Conservation (phyloP, 164 flowering plant genomes). For the Nelumbo lutea region DNA sequence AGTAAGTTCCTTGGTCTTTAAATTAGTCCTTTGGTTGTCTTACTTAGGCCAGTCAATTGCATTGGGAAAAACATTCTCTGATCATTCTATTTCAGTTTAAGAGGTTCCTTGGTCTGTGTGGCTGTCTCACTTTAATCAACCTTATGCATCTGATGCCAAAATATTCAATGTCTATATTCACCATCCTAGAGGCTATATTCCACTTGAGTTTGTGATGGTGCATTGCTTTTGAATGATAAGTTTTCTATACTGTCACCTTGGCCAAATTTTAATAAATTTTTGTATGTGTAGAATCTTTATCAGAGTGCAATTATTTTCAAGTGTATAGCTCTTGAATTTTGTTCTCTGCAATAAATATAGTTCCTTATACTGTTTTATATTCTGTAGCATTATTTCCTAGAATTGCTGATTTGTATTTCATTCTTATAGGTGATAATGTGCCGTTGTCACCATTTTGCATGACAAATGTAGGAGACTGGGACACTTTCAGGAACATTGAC, state of each 20-base stretch:
- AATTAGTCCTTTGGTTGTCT: too few species aligned
- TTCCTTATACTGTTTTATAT: neutral
- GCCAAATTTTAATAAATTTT: neutral
- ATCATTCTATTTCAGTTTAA: too few species aligned
- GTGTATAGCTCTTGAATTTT: neutral
- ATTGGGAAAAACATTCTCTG: too few species aligned
- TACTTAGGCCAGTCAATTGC: too few species aligned
- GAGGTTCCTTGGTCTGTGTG: too few species aligned
- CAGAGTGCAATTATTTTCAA: too few species aligned
- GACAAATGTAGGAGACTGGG: conserved; percentile 83
- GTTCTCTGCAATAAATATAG: neutral
- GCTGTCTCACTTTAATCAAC: too few species aligned
- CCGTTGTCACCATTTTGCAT: conserved; percentile 76
- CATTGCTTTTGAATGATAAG: neutral
- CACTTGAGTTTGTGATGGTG: neutral
- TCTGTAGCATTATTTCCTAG: neutral
- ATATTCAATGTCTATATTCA: too few species aligned
- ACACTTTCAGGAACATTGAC: conserved; percentile 78
- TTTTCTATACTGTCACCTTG: neutral
- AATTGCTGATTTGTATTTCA: conserved; percentile 7
- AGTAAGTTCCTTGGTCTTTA: too few species aligned
- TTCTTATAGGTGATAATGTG: conserved; percentile 65
- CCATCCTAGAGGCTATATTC: neutral
- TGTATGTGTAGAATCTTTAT: neutral
- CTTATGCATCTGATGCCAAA: too few species aligned